Base-by-base conservation (phyloP, 306 rosid species). In the Malus sylvestris region DNA sequence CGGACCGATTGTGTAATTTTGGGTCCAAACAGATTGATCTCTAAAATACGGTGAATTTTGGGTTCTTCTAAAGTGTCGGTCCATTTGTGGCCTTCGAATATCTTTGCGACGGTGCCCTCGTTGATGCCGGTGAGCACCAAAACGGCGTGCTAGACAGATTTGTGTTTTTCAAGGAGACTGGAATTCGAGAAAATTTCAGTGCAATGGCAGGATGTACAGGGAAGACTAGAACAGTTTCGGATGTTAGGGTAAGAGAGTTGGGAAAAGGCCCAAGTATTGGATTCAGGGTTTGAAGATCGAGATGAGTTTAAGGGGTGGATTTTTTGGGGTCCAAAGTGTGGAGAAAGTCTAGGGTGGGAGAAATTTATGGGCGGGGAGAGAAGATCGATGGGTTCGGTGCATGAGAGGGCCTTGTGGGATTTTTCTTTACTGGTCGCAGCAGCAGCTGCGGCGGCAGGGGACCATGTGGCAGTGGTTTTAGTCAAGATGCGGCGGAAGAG, bases 151-250 rank as follows among this genome's bases (percentile, higher is more conserved):
- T 74, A 81, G 19, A 73, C 60, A 1, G 90, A 59, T 67, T 83
- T 95, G 80, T 95, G 98, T 12, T 86, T 83, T 22, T 92, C 98
- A 29, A 95, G 44, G 89, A 8, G 73, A 57, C 25, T 89, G 82
- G 0, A 93, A 85, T 89, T 92, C 67, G 83, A 96, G 86, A 95
- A 95, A 57, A 90, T 89, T 88, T 95, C 97, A 69, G 96, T 97
- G 79, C 97, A 95, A 40, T 40, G 12, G 68, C 87, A 13, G 10
- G 10, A 1, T 8, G 97, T 90, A 80, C 97, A 95, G 45, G 98
- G 98, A 86, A 88, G 90, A 81, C 89, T 95, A 40, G 44, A 40
- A 62, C 90, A 96, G 80, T 95, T 95, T 11, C 97, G 86, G 76
- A 92, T 96, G 0, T 40, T 40, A 0, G 97, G 98, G 63, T 90